phyloP scores from a whole-genome alignment of 331 rosid genomes.

The Spiraea crenata region DNA sequence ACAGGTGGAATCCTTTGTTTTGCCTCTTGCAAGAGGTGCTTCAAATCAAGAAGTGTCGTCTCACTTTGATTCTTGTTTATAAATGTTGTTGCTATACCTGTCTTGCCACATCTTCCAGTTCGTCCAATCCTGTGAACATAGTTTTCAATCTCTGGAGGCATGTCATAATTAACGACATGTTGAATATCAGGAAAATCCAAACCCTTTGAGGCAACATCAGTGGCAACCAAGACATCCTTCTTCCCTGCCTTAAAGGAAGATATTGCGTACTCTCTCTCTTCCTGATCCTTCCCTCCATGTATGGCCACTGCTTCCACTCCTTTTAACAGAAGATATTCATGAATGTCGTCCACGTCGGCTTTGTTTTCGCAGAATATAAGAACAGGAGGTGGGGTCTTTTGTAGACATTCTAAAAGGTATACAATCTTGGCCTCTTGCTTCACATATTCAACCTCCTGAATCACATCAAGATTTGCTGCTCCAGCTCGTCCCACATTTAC shows the following conservation, averaged over 20 bases:
- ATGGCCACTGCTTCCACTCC: constrained; percentile 96
- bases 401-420: constrained; percentile 86
- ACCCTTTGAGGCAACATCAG: constrained; percentile 93
- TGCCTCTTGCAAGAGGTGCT: constrained; percentile 92
- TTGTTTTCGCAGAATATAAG: constrained; percentile 86
- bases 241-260: constrained; percentile 70
- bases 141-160: constrained; percentile 97
- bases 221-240: constrained; percentile 94
- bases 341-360: constrained; percentile 92
- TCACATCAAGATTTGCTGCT: constrained; percentile 91
- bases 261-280: constrained; percentile 88
- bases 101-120: constrained; percentile 88
- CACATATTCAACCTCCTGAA: constrained; percentile 90
- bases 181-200: constrained; percentile 96
- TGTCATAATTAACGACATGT: constrained; percentile 87
- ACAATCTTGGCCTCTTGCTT: constrained; percentile 92
- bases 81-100: constrained; percentile 89
- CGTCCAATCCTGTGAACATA: constrained; percentile 95
- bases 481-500: constrained; percentile 96
- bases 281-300: constrained; percentile 98
- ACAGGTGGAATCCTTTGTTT: constrained; percentile 97
- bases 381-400: constrained; percentile 94
- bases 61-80: constrained; percentile 89
- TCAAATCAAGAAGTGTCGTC: constrained; percentile 88
- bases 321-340: constrained; percentile 88